Conservation (phyloP, 208 protist species). For the Leptomonas seymouri region DNA sequence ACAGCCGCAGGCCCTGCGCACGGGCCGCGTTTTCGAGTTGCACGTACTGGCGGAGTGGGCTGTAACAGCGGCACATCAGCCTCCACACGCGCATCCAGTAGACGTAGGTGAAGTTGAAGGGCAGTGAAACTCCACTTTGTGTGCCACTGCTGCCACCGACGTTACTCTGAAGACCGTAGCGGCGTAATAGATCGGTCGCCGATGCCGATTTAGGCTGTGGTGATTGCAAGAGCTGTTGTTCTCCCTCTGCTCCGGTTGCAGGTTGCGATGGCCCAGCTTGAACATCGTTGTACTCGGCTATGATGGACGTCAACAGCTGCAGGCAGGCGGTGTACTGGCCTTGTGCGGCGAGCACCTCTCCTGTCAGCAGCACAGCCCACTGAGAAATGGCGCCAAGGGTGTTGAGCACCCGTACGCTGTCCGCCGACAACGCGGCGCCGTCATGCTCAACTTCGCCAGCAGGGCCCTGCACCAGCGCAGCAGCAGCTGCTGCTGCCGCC, state of each 20-base stretch:
- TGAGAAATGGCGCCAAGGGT: slow-evolving; percentile 27
- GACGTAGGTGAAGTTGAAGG: slow-evolving; percentile 15
- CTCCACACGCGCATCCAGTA: slow-evolving; percentile 31
- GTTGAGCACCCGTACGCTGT: slow-evolving; percentile 13
- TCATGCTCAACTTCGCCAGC: not conserved
- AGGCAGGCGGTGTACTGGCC: slow-evolving; percentile 29
- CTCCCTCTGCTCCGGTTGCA: not conserved
- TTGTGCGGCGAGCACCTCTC: slow-evolving; percentile 27
- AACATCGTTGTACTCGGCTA: slow-evolving; percentile 24
- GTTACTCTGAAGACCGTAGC: slow-evolving; percentile 7
- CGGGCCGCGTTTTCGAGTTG: slow-evolving; percentile 26
- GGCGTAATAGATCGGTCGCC: not conserved
- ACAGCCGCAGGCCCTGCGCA: slow-evolving; percentile 23
- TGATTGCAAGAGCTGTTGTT: not conserved
- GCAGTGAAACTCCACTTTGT: not conserved
- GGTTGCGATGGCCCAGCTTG: not conserved
- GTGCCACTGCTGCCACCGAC: not conserved
- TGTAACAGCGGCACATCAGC: slow-evolving; percentile 36
- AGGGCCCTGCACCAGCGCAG: not conserved
- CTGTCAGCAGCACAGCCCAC: slow-evolving; percentile 16
- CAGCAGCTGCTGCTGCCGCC: not conserved
- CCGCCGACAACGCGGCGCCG: not conserved
- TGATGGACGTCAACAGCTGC: slow-evolving; percentile 9
- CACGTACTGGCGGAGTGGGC: slow-evolving; percentile 20
- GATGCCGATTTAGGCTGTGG: not conserved